Evolutionary conservation across 768 basidiomycete species (phyloP), one percentile per base, ranked within the genome.

Genomic region (Candolleomyces eurysporus): DNA sequence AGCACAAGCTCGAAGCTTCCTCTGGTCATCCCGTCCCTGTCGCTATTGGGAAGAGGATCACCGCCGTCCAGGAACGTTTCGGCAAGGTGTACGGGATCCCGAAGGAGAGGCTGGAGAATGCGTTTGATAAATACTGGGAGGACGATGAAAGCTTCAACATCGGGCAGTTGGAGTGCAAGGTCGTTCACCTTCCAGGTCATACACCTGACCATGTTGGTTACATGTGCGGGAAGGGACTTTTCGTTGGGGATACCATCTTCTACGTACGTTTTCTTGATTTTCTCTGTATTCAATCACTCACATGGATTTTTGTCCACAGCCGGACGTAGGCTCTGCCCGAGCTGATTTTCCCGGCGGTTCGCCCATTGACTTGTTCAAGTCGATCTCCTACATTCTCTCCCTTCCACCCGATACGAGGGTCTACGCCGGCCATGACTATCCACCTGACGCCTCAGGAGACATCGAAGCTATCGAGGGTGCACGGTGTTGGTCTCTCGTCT

Each of bases 191-290:
- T 14, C 59, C 59, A 5, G 59, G 59, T 1, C 59, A 60, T 22
- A 60, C 59, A 8, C 59, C 59, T n/a, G 59, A 60, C 43, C 59
- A 60, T 21, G 59, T 60, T 21, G 59, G 59, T 5, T 60, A 60
- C 30, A 51, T 42, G 52, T 53, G 59, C 40, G 59, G 59, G 8
- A 50, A 60, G 11, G 40, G 40, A 4, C 43, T 60, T 5, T 60
- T 60, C 30, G 42, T 60, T 4, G 59, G 59, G 8, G 59, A 60
- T 31, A 60, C 59, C 1, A n/a, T 60, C 16, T 60, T 60, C 42
- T 60, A 60, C 52, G 59, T 60, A 21, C 21, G 59, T 54, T 19
- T 48, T 4, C 13, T 16, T 46, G 3, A 14, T 45, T 22, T 14
- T 40, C 13, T 50, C 1, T 54, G 36, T 1, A 1, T 36, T 8